A percentile compares a stretch with the other conserved stretches of the same genome.
Evolutionary conservation across 2,329 filamentous ascomycete genomes (phyloP).

Genomic region (Cephalotrichum gorgonifer): DNA sequence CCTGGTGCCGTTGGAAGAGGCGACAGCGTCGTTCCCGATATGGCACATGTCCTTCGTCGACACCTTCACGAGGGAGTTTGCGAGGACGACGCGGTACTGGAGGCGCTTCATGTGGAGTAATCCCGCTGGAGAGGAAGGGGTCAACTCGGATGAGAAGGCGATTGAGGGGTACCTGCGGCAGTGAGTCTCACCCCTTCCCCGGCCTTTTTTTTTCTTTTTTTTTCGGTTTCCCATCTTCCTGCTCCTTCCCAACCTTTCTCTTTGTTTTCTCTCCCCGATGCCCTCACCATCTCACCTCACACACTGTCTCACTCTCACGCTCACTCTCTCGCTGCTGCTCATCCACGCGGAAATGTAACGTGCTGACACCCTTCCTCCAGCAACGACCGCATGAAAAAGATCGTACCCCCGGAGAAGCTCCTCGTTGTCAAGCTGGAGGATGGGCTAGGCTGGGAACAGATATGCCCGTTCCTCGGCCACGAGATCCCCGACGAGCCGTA

Average conservation of each 20-base stretch:
- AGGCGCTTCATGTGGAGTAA: constrained; percentile 1
- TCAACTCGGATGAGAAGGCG: background rate
- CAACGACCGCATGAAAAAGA: constrained; percentile 13
- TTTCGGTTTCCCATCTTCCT: background rate
- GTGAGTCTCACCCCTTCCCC: background rate
- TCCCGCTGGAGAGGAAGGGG: background rate
- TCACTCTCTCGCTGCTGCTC: no score
- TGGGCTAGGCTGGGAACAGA: constrained; percentile 23
- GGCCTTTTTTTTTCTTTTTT: background rate
- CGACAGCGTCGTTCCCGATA: background rate
- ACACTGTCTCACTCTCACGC: no score
- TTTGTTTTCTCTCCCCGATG: no score
- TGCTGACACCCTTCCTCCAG: constrained; percentile 8
- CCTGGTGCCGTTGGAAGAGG: constrained; percentile 20
- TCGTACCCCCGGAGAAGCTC: constrained; percentile 17
- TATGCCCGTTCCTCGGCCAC: constrained; percentile 20
- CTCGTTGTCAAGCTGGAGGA: constrained; percentile 20
- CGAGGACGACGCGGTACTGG: background rate
- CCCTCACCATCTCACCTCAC: no score
- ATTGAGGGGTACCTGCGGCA: constrained; percentile 5
- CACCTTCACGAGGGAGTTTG: constrained; percentile 5
- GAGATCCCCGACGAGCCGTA: constrained; percentile 18
- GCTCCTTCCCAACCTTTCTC: no score
- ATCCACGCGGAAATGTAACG: background rate
- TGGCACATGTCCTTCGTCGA: constrained; percentile 1